Percentiles rank a stretch among this genome's conserved stretches.
phyloP scores from a whole-genome alignment of 768 basidiomycete species.

The Suillus decipiens region DNA sequence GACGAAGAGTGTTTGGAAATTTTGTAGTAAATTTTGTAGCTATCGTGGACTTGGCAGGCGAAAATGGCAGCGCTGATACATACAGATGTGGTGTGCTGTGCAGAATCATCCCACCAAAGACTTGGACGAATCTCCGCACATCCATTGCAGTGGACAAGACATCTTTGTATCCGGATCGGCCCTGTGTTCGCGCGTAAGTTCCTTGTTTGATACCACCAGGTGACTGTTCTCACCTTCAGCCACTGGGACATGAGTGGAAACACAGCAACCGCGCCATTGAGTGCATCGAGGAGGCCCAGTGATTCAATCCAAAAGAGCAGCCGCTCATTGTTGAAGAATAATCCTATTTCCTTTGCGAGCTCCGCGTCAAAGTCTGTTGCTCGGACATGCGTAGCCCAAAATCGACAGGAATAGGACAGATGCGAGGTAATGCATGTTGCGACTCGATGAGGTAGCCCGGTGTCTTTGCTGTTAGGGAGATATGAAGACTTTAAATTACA shows the following conservation, averaged over 20 bases:
- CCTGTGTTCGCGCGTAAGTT: background rate
- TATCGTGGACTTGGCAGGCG: conserved; percentile 13
- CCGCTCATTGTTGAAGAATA: conserved; percentile 9
- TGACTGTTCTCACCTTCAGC: background rate
- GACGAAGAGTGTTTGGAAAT: no score
- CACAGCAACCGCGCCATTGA: background rate
- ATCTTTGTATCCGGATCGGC: conserved; percentile 6
- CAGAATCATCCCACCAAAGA: conserved; percentile 17
- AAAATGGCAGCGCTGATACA: conserved; percentile 26
- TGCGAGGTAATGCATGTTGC: no score
- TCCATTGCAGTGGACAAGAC: conserved; percentile 10
- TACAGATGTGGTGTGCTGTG: conserved; percentile 27
- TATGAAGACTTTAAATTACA: conserved; percentile 33
- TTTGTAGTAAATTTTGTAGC: no score
- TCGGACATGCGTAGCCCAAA: no score
- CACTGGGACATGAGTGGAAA: background rate
- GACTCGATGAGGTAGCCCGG: background rate
- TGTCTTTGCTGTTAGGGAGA: conserved; percentile 28
- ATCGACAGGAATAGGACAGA: no score
- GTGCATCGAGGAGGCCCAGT: conserved; percentile 1
- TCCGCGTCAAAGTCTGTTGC: no score
- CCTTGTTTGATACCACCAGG: background rate
- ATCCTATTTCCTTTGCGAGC: background rate
- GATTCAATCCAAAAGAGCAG: conserved; percentile 15
- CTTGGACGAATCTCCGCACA: conserved; percentile 14